Base-by-base conservation (phyloP, 1,139 yeast genomes). In the Arxiozyma bovina region DNA sequence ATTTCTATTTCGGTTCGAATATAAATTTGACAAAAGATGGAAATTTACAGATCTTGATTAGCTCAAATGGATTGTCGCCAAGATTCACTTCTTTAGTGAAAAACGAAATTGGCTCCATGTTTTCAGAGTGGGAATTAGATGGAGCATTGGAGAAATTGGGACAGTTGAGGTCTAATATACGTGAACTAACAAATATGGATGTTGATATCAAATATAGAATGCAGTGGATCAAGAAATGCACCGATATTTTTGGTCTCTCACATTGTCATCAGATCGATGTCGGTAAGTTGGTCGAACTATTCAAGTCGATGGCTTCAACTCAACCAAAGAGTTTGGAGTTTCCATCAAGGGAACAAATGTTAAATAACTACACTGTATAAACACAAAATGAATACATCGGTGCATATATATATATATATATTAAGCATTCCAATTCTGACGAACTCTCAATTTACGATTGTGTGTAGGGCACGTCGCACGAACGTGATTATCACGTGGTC, bases 1-100 rank as follows among this genome's bases (percentile, higher is more conserved):
- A 68, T 52, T 64, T 67, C 42, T 67, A 66, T 52, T 69, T 69
- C 54, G 72, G 72, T 11, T 68, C 71, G 23, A 66, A 68, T 50
- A 53, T 63, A 12, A 58, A 56, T 9, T 50, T 66, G 9, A 65
- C 64, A 3, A 43, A 34, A 3, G 47, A 52, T 6, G 57, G 56
- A 8, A 23, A 48, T 11, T 51, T 69, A 53, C 70, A 68, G 50
- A 51, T 69, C 23, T 54, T 69, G 59, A 63, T 69, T 15, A 64
- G 69, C 9, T 65, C 70, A 23, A 68, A 68, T 50, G 72, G 72
- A 1, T 57, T 61, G 38, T 63, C 69, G 1, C 72, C 72, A 7
- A 51, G 71, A 34, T 67, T 65, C 51, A 63, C 67, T 2, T 64
- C 70, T 5, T 52, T 69, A 48, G 56, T 69, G 22, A 59, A 68